Conservation (phyloP, 805 yeast species). For the Teunomyces tritomae region DNA sequence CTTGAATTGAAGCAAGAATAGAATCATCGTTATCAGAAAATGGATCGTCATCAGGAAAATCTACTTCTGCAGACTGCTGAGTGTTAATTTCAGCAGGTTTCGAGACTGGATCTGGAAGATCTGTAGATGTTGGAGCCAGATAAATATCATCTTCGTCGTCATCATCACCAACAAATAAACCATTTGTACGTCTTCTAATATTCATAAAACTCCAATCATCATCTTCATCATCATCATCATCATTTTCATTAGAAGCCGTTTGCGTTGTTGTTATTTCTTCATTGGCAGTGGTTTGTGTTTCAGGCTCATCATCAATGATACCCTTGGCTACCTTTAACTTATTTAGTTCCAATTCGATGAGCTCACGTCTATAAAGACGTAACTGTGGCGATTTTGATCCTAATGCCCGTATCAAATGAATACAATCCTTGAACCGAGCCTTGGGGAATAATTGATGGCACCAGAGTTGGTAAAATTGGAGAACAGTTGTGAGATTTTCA, state of each 20-base stretch:
- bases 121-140: not conserved
- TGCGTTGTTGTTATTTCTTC: not conserved
- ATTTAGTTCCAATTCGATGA: slow-evolving; percentile 26
- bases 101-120: not conserved
- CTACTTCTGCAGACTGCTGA: not conserved
- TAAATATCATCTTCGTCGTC: slow-evolving; percentile 9
- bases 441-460: slow-evolving; percentile 62
- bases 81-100: not conserved
- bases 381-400: slow-evolving; percentile 44
- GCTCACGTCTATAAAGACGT: slow-evolving; percentile 23
- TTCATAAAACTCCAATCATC: slow-evolving; percentile 34
- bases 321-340: slow-evolving; percentile 16
- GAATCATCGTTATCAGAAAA: slow-evolving; percentile 25
- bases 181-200: slow-evolving; percentile 9
- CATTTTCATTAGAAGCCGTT: not conserved
- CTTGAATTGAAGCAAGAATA: slow-evolving; percentile 1
- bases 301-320: slow-evolving; percentile 6
- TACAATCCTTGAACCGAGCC: slow-evolving; percentile 71
- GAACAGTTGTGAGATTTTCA: slow-evolving; percentile 31
- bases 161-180: slow-evolving; percentile 14
- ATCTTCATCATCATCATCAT: slow-evolving; percentile 19
- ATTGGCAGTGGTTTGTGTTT: not conserved
- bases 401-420: slow-evolving; percentile 49
- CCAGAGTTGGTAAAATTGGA: slow-evolving; percentile 46
- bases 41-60: slow-evolving; percentile 16